Conservation (phyloP, 352 stramenopile species). For the Pythium oligandrum region DNA sequence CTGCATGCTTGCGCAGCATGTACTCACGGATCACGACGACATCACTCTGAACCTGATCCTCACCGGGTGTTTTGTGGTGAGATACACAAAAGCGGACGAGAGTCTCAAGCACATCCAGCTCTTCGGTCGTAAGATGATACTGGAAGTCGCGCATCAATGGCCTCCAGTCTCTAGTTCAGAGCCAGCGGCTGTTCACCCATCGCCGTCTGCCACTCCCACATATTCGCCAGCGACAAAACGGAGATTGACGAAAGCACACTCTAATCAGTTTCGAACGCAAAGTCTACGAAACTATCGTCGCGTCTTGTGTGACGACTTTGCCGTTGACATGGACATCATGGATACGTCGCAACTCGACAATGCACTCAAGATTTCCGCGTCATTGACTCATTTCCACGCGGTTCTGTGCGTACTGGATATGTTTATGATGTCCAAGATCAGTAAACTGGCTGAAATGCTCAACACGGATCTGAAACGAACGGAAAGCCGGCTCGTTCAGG, state of each 20-base stretch:
- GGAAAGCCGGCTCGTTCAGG: background rate
- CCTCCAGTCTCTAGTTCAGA: slow-evolving; percentile 25
- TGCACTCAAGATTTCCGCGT: slow-evolving; percentile 44
- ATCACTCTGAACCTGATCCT: slow-evolving; percentile 43
- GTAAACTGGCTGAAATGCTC: background rate
- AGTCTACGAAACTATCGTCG: slow-evolving; percentile 13
- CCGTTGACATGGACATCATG: slow-evolving; percentile 58
- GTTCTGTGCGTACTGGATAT: slow-evolving; percentile 62
- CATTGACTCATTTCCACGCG: slow-evolving; percentile 63
- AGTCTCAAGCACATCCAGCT: slow-evolving; percentile 45
- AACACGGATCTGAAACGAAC: background rate
- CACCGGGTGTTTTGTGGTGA: slow-evolving; percentile 52
- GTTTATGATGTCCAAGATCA: slow-evolving; percentile 25
- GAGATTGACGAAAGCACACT: no score
- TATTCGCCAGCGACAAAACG: slow-evolving; percentile 3
- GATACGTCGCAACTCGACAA: slow-evolving; percentile 39
- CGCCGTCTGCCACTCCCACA: slow-evolving; percentile 20
- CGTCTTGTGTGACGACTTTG: slow-evolving; percentile 70
- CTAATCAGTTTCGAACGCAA: no score
- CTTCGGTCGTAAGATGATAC: slow-evolving; percentile 67
- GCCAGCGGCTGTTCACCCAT: slow-evolving; percentile 7
- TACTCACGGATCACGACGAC: background rate
- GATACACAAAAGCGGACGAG: slow-evolving; percentile 39
- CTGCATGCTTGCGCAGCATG: slow-evolving; percentile 48
- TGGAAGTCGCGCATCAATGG: slow-evolving; percentile 55